These are phyloP conservation scores for Salvia rosmarinus DNA, from an alignment of 257 asterid genomes.

Conservation along the genomic window DNA sequence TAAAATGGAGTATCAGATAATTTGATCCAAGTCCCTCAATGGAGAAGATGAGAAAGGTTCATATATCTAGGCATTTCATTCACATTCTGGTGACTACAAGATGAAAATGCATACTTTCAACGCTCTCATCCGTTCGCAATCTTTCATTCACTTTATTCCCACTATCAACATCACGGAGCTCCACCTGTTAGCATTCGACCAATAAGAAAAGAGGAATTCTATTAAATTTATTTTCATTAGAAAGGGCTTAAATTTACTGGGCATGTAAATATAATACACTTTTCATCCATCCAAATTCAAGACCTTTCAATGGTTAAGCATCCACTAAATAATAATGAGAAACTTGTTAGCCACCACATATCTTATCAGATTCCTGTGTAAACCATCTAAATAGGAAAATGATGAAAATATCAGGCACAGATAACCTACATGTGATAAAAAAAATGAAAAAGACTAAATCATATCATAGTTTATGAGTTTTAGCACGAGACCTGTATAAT, in stretches of 20 bases:
- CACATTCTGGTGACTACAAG: conserved; percentile 18
- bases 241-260: neutral
- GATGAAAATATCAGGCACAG: conserved; percentile 14
- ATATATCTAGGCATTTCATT: conserved; percentile 19
- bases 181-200: conserved; percentile 65
- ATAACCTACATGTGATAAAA: neutral
- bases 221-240: conserved; percentile 6
- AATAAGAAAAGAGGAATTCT: conserved; percentile 30
- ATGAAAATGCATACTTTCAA: conserved; percentile 70
- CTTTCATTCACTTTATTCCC: conserved; percentile 91
- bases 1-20: neutral
- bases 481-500: conserved; percentile 73
- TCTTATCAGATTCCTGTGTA: conserved; percentile 7
- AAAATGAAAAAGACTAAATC: conserved; percentile 15
- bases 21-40: neutral
- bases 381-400: neutral
- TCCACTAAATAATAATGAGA: conserved; percentile 13
- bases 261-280: neutral
- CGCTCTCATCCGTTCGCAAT: conserved; percentile 83
- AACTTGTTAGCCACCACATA: neutral
- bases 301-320: conserved; percentile 9
- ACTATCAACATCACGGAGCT: conserved; percentile 92
- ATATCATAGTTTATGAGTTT: conserved; percentile 9
- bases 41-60: neutral
- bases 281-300: conserved; percentile 21